Evolutionary conservation across 2,329 filamentous ascomycete species (phyloP), one percentile per base, ranked within the genome.

Genomic region (Aureobasidium sp.): DNA sequence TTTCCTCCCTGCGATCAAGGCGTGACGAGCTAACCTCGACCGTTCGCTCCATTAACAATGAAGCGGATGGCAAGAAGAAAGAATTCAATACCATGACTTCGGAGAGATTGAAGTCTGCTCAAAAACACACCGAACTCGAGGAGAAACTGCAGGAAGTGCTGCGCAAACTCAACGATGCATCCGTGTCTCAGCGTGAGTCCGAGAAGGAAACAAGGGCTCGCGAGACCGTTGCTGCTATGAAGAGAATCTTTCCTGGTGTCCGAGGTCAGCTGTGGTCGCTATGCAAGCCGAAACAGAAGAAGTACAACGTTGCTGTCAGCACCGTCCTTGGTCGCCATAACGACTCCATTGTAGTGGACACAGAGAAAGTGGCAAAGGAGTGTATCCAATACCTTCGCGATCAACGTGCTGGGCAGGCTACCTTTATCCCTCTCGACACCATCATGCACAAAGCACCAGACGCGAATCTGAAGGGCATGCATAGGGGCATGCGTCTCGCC

Each of bases 251-350:
- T 69, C 90, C 91, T 1, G 93, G 93, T 51, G 93, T 99, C 48
- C 90, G 90, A 67, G 94, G 94, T 22, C 87, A 93, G 49, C 85
- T 97, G 49, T 90, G 91, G 65, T 91, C 96, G 67, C 83, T 99
- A 45, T 97, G 94, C 78, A 92, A 90, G 67, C 93, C 94, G 1
- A 97, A 97, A 75, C 91, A 97, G 77, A 97, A 96, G 77, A 97
- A 97, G 74, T 99, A 87, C 70, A 90, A 94, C 66, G 90, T 94
- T 67, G 94, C 94, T 49, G 90, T 99, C 65, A 91, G 90, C 69
- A 95, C 91, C 25, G 91, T 96, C 7, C 84, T 99, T 4, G 94
- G 94, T 56, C 86, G 90, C 61, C 90, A 97, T 71, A 96, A 96
- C 72, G 93, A 99, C 73, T 90, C 92, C 0, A 88, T 99, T 47